Evolutionary conservation across 2,329 filamentous ascomycete genomes (phyloP).

Genomic region (Colletotrichum sp.): DNA sequence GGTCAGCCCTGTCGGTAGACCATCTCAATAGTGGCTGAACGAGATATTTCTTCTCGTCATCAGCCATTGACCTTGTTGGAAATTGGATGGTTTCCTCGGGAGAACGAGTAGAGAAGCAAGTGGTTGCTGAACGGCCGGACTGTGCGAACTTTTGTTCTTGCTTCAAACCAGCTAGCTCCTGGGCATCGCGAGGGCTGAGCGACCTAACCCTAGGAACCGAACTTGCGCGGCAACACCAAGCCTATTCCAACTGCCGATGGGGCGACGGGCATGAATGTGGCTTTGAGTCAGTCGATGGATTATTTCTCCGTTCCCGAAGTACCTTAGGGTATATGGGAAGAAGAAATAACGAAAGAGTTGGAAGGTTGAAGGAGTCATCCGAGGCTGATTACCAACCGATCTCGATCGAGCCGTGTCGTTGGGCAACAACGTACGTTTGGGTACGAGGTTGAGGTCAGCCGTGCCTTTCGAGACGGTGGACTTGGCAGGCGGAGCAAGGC

Average conservation of each 20-base stretch:
- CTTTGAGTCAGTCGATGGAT: slow-evolving; percentile 9
- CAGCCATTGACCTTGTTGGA: slow-evolving; percentile 21
- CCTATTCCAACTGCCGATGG: background rate
- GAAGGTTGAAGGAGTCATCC: background rate
- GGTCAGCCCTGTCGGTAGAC: slow-evolving; percentile 22
- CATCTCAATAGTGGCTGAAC: slow-evolving; percentile 2
- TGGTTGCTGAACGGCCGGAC: background rate
- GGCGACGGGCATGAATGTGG: slow-evolving; percentile 7
- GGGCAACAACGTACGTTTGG: slow-evolving; percentile 15
- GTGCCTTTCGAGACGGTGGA: background rate
- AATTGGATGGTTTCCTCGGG: slow-evolving; percentile 4
- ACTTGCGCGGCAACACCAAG: background rate
- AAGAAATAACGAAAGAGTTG: background rate
- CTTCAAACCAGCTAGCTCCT: background rate
- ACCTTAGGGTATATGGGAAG: background rate
- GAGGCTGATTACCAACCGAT: background rate
- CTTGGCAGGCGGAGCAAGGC: slow-evolving; percentile 1
- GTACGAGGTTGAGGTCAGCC: slow-evolving; percentile 16
- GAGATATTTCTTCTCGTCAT: slow-evolving; percentile 3
- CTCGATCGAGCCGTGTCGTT: slow-evolving; percentile 4
- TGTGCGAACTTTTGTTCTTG: background rate
- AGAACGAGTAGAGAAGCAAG: background rate
- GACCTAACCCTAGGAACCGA: background rate
- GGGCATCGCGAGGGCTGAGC: background rate
- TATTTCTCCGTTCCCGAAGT: background rate